phyloP scores from a whole-genome alignment of 225 moss, liverwort and hornwort genomes.

The Thuidium tamariscinum region DNA sequence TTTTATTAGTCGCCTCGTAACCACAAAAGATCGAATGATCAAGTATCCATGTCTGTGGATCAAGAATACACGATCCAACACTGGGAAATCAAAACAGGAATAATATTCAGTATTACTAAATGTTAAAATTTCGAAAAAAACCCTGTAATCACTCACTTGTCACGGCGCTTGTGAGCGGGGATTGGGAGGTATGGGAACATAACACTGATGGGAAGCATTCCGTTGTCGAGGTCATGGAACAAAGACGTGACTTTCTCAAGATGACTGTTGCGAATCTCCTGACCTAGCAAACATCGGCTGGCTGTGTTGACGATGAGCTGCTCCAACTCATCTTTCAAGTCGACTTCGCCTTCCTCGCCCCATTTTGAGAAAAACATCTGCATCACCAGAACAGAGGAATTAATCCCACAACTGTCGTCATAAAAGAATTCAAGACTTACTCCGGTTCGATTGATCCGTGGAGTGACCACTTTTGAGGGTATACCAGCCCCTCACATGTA shows the following conservation, averaged over 20 bases:
- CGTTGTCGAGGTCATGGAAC: slow-evolving; percentile 87
- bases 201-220: slow-evolving; percentile 88
- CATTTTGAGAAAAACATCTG: slow-evolving; percentile 79
- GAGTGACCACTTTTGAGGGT: background rate
- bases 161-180: slow-evolving; percentile 83
- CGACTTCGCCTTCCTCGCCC: slow-evolving; percentile 73
- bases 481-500: background rate
- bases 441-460: background rate
- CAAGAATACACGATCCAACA: background rate
- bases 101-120: background rate
- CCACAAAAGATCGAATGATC: background rate
- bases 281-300: slow-evolving; percentile 84
- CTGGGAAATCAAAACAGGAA: background rate
- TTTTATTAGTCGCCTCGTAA: background rate
- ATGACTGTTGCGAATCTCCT: slow-evolving; percentile 72
- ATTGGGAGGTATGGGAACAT: slow-evolving; percentile 91
- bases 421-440: background rate
- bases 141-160: slow-evolving; percentile 22
- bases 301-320: slow-evolving; percentile 84
- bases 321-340: slow-evolving; percentile 74
- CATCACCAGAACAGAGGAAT: background rate
- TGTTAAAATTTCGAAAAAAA: background rate
- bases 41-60: background rate
- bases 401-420: background rate
- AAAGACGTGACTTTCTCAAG: slow-evolving; percentile 79